A percentile compares a stretch with the other conserved stretches of the same genome.
phyloP scores from a whole-genome alignment of 768 basidiomycete species.

The Psilocybe subaeruginosa region DNA sequence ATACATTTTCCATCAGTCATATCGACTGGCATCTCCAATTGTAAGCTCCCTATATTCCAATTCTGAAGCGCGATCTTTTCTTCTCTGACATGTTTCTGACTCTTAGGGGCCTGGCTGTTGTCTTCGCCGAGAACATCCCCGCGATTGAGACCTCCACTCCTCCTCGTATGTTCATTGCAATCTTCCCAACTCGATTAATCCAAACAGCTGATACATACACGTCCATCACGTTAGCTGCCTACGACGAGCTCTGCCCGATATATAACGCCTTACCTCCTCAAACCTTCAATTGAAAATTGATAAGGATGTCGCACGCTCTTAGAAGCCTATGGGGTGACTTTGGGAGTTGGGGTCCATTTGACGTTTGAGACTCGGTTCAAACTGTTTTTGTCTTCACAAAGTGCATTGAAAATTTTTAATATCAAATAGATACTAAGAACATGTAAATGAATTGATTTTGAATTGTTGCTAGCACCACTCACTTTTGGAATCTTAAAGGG shows the following conservation, averaged over 20 bases:
- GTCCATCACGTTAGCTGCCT: neutral
- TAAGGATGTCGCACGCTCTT: no score
- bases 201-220: neutral
- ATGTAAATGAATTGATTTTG: no score
- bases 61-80: neutral
- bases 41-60: conserved; percentile 19
- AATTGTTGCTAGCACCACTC: no score
- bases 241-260: conserved; percentile 1
- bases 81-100: neutral
- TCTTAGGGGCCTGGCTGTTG: conserved; percentile 2
- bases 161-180: conserved; percentile 1
- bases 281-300: neutral
- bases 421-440: no score
- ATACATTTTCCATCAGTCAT: conserved; percentile 27
- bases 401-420: no score
- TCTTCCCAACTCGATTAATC: no score
- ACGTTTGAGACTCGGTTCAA: no score
- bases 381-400: no score
- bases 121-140: neutral
- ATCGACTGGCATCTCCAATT: conserved; percentile 47
- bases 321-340: no score
- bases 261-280: neutral
- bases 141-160: neutral
- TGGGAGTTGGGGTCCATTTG: no score
- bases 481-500: no score